Conservation (phyloP, 2,329 filamentous ascomycete species). For the Diaporthe nobilis region DNA sequence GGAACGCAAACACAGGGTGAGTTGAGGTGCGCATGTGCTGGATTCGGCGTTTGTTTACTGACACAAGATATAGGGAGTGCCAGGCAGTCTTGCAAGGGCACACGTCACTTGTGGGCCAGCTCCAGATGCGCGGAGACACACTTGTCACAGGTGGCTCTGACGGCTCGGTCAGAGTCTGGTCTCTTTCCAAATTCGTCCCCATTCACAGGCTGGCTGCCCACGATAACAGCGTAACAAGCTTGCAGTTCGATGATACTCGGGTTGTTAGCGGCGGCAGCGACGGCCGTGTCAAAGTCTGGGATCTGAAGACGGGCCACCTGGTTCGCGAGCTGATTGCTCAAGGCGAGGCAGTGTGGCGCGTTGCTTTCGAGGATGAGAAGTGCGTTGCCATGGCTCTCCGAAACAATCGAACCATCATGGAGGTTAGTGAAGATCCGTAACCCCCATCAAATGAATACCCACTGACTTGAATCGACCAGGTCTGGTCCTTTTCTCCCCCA, state of each 20-base stretch:
- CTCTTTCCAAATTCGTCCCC: conserved; percentile 87
- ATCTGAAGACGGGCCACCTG: conserved; percentile 89
- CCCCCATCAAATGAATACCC: neutral
- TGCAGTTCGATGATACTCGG: conserved; percentile 96
- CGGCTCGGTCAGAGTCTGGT: conserved; percentile 97
- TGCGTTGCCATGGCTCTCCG: conserved; percentile 95
- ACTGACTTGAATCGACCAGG: conserved; percentile 66
- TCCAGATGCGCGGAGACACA: conserved; percentile 95
- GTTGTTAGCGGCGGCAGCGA: conserved; percentile 97
- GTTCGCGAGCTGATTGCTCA: conserved; percentile 93
- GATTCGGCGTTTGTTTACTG: conserved; percentile 47
- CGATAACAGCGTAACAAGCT: conserved; percentile 97
- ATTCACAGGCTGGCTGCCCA: conserved; percentile 96
- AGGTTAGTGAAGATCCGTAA: conserved; percentile 71
- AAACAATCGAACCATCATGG: conserved; percentile 92
- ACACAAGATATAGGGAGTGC: conserved; percentile 71
- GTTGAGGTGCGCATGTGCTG: conserved; percentile 50
- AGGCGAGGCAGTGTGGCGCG: conserved; percentile 96
- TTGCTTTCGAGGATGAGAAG: conserved; percentile 98
- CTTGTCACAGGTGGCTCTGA: conserved; percentile 97
- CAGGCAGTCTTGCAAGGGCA: conserved; percentile 95
- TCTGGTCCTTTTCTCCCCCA: conserved; percentile 95
- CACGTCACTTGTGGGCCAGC: conserved; percentile 94
- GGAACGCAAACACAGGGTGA: conserved; percentile 91
- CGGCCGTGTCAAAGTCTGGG: conserved; percentile 99